Evolutionary conservation across 176 grass and related monocot genomes (phyloP).

Genomic region (Poa pratensis): DNA sequence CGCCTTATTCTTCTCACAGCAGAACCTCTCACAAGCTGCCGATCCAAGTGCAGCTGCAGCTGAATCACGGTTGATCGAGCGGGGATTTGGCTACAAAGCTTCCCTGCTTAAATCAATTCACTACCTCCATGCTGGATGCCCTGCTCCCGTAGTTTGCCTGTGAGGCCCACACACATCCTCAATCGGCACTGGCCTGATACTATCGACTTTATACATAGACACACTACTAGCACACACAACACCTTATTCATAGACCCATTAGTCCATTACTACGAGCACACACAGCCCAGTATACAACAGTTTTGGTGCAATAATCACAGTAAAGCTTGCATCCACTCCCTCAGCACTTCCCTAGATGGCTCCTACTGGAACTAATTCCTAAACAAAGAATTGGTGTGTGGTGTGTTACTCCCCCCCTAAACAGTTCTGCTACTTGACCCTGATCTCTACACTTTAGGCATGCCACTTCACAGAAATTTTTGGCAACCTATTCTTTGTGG

Average conservation of each 20-base stretch:
- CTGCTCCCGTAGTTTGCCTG: background rate
- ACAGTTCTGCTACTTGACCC: background rate
- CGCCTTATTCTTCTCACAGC: conserved; percentile 9
- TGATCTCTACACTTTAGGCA: background rate
- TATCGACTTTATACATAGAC: background rate
- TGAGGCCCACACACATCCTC: background rate
- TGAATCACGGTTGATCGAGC: background rate
- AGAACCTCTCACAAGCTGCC: background rate
- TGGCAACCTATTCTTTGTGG: background rate
- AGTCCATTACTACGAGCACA: background rate
- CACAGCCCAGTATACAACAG: background rate
- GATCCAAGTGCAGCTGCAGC: conserved; percentile 16
- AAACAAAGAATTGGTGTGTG: background rate
- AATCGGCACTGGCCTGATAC: background rate
- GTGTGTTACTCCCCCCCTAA: background rate
- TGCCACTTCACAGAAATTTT: background rate
- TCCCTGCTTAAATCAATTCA: background rate
- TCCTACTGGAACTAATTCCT: conserved; percentile 18
- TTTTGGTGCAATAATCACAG: conserved; percentile 13
- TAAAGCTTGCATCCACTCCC: conserved; percentile 29
- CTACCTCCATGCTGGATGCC: background rate
- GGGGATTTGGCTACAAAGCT: background rate
- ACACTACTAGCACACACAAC: conserved; percentile 16
- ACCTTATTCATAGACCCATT: background rate
- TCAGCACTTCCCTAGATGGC: background rate